Evolutionary conservation across 768 basidiomycete genomes (phyloP), one percentile per base, ranked within the genome.

Genomic region (Phlebiopsis flavidoalba): DNA sequence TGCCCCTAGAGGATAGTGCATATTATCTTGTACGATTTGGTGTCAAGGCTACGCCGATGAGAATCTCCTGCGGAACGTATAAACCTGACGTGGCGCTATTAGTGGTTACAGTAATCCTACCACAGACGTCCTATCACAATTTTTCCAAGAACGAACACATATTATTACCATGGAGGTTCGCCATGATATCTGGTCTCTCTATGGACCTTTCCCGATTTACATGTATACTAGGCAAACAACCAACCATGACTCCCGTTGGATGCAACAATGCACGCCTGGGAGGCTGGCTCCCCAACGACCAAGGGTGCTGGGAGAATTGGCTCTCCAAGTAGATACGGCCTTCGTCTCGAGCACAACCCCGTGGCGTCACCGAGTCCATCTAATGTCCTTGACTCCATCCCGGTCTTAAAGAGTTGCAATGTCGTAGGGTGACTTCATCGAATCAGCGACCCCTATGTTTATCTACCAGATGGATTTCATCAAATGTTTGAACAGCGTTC

Each of bases 401-500:
- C 62, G 17, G 62, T 65, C 47, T 68, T 40, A 46, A 69, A 49
- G 71, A 74, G 21, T 73, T 75, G 62, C 62, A 71, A 52, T n/a
- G n/a, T n/a, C n/a, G n/a, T n/a, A n/a, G n/a, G n/a, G n/a, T n/a
- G 47, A 60, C 14, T 48, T 72, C 50, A 75, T 73, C 51, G 73
- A 74, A 53, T n/a, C n/a, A 61, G 54, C 31, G 70, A 71, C 46
- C 53, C 62, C 10, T n/a, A n/a, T n/a, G n/a, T 61, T 69, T 14
- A 50, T 74, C 17, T 72, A 63, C 60, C 71, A 72, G 70, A n/a
- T n/a, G 69, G 67, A 5, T 75, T 77, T 62, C 66, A 71, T 45
- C 68, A 69, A 53, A 76, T 75, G 76, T 75, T 76, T 58, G 67
- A 70, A 51, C 69, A 71, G 69, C n/a, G 57, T 65, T 26, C 60